These are phyloP conservation scores for Colletotrichum chlorophyti DNA, from an alignment of 2,329 filamentous ascomycete genomes.

Conservation along the genomic window DNA sequence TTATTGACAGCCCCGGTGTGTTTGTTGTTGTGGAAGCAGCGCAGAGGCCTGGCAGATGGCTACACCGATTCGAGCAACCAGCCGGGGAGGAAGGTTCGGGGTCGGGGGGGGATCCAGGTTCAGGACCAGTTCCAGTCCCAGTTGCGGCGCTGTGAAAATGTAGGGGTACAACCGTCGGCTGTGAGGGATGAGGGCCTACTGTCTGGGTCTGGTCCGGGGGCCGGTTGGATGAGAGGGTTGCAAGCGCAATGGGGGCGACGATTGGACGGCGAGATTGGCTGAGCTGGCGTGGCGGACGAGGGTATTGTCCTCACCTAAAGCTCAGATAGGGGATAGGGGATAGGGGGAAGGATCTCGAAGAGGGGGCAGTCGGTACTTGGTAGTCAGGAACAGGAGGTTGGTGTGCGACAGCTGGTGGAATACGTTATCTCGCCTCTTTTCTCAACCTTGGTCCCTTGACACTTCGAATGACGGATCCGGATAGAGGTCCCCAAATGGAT, in stretches of 20 bases:
- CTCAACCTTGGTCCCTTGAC: background rate
- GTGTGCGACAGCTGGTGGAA: constrained; percentile 13
- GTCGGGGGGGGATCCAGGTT: constrained; percentile 15
- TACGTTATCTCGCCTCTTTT: constrained; percentile 26
- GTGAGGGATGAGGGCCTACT: constrained; percentile 14
- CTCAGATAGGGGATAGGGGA: constrained; percentile 28
- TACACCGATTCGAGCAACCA: constrained; percentile 19
- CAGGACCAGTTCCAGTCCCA: constrained; percentile 11
- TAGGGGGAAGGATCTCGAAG: too few species aligned
- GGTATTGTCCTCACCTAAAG: constrained; percentile 13
- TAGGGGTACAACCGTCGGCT: constrained; percentile 3
- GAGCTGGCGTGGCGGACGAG: constrained; percentile 28
- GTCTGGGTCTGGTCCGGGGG: constrained; percentile 26
- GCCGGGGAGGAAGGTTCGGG: constrained; percentile 13
- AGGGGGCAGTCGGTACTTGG: constrained; percentile 3
- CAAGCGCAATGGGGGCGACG: constrained; percentile 25
- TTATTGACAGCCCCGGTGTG: constrained; percentile 27
- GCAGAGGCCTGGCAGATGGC: constrained; percentile 16
- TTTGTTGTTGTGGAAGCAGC: constrained; percentile 24
- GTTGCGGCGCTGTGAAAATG: too few species aligned
- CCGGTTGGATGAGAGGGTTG: constrained; percentile 26
- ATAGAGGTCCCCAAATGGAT: constrained; percentile 19
- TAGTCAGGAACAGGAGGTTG: constrained; percentile 3
- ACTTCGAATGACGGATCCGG: constrained; percentile 21
- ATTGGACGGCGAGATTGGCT: constrained; percentile 30